Evolutionary conservation across 441 rosid species (phyloP), one percentile per base, ranked within the genome.

Genomic region (Jatropha multifida): DNA sequence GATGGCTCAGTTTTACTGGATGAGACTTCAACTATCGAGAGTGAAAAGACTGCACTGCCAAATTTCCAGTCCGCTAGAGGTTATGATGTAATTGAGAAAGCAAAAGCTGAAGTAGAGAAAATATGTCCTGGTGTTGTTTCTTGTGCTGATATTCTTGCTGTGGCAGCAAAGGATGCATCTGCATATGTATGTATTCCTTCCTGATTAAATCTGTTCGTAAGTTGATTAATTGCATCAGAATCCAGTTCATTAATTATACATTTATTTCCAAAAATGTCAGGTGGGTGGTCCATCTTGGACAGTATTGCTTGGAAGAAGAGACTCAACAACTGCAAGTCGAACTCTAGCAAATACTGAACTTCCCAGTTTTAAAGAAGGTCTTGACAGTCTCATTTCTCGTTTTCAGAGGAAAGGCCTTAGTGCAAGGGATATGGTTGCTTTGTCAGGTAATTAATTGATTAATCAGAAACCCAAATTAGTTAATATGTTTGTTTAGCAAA

Each of bases 151-250:
- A 81, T 90, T 15, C 27, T 90, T 0, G 85, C 90, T 0, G 85
- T 88, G 5, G 91, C 92, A 10, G 89, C 91, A 0, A 80, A 89
- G 69, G 93, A 91, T 64, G 88, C 96, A 27, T 87, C 90, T 23
- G 85, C 79, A 65, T 83, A 77, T 48, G 90, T 88, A 32, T 72
- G 89, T 81, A 23, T 38, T 52, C 0, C 0, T 42, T 1, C 5
- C 46, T 42, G 46, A 1, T 42, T 42, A 2, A 8, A 42, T 42
- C 9, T 42, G 4, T 42, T 42, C 46, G 2, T 42, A 42, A 42
- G 6, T 42, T 42, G 2, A 42, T 32, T 42, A 42, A 42, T 32
- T 42, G 46, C 2, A 5, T 42, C 46, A 42, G 9, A 42, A 42
- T 42, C 46, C 9, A 42, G 46, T 5, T 42, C 9, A 42, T 3